Conservation (phyloP, 768 basidiomycete species). For the Thelephora aurantiotincta region DNA sequence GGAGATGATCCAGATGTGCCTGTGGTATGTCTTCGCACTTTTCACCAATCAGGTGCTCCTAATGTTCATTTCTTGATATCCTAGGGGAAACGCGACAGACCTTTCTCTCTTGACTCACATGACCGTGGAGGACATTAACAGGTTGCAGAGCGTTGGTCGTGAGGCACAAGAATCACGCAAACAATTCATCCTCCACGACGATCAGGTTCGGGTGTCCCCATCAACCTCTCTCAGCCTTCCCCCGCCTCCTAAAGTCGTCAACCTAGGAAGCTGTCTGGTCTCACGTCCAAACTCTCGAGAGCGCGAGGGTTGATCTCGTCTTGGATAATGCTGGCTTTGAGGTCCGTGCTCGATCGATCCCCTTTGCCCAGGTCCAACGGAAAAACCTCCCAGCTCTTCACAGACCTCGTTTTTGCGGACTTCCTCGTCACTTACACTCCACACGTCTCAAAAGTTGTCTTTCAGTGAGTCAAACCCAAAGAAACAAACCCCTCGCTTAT, state of each 20-base stretch:
- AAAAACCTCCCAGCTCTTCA: conserved; percentile 50
- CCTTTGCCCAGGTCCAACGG: neutral
- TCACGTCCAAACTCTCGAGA: conserved; percentile 38
- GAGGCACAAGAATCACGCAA: conserved; percentile 69
- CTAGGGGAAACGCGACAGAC: conserved; percentile 93
- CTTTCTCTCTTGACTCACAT: conserved; percentile 82
- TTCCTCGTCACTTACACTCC: conserved; percentile 87
- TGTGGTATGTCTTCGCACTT: conserved; percentile 38
- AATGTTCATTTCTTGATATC: neutral
- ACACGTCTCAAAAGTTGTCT: conserved; percentile 66
- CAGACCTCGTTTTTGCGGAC: conserved; percentile 86
- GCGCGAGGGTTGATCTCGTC: conserved; percentile 65
- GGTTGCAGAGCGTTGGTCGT: conserved; percentile 69
- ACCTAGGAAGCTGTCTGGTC: conserved; percentile 46
- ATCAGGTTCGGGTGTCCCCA: conserved; percentile 27
- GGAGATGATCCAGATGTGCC: conserved; percentile 84
- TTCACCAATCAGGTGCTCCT: neutral
- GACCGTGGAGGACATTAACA: conserved; percentile 66
- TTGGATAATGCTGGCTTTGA: conserved; percentile 94
- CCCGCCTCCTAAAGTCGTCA: neutral
- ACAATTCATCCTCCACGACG: conserved; percentile 73
- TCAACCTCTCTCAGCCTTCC: neutral
- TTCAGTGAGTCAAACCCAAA: conserved; percentile 51
- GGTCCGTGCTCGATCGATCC: conserved; percentile 23
- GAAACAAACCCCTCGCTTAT: neutral